phyloP scores from a whole-genome alignment of 192 early-diverging fungal species.

The Coemansia sp. region DNA sequence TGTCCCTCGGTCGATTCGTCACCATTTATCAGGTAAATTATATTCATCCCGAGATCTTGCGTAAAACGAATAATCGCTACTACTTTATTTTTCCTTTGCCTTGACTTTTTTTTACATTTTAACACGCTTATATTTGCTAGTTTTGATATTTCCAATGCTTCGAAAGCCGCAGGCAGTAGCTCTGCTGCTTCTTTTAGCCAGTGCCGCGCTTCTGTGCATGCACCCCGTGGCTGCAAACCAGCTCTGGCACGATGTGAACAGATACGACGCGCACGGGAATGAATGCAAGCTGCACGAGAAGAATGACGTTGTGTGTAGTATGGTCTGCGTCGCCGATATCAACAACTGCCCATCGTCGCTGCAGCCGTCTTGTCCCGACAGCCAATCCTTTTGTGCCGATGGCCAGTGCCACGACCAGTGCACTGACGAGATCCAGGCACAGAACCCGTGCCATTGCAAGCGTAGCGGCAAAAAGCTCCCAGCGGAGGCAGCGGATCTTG shows the following conservation, averaged over 20 bases:
- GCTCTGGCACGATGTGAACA: slow-evolving; percentile 54
- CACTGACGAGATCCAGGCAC: slow-evolving; percentile 19
- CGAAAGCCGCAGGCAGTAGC: background rate
- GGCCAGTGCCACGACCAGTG: slow-evolving; percentile 55
- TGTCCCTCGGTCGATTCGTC: background rate
- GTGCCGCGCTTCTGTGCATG: background rate
- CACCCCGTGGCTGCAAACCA: slow-evolving; percentile 14
- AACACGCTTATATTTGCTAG: background rate
- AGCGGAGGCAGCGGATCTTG: slow-evolving; percentile 11
- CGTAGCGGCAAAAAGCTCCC: slow-evolving; percentile 29
- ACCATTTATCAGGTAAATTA: background rate
- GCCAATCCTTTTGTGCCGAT: slow-evolving; percentile 51
- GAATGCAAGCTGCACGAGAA: slow-evolving; percentile 46
- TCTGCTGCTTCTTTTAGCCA: background rate
- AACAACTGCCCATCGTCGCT: slow-evolving; percentile 34
- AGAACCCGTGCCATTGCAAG: slow-evolving; percentile 52
- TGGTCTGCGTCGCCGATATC: slow-evolving; percentile 42
- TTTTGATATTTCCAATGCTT: background rate
- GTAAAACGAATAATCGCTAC: background rate
- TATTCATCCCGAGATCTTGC: background rate
- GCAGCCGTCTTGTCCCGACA: slow-evolving; percentile 35
- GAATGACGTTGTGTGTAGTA: slow-evolving; percentile 37
- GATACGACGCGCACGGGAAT: slow-evolving; percentile 52
- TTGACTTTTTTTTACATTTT: background rate
- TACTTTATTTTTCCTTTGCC: background rate